phyloP scores from a whole-genome alignment of 106 monocot species.

The Apostasia ramifera region DNA sequence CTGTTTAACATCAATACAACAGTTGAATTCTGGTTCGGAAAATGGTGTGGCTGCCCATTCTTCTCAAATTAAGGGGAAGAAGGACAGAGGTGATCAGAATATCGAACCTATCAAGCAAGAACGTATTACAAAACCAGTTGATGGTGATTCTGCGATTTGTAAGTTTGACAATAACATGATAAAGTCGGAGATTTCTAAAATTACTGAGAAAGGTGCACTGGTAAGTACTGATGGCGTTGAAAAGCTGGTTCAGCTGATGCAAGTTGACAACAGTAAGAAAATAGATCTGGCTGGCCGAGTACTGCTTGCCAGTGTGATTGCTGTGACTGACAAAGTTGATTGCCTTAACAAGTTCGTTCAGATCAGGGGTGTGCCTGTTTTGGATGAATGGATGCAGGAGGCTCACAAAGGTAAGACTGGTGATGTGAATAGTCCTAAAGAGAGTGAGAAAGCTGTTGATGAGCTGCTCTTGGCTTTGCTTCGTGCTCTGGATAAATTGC shows the following conservation, averaged over 20 bases:
- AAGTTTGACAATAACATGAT: constrained; percentile 41
- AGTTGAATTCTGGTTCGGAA: constrained; percentile 78
- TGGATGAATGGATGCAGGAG: constrained; percentile 92
- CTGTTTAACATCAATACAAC: constrained; percentile 54
- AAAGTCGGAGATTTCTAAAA: constrained; percentile 67
- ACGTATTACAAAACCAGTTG: constrained; percentile 37
- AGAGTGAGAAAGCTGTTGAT: constrained; percentile 66
- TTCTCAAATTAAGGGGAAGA: constrained; percentile 62
- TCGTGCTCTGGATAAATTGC: constrained; percentile 76
- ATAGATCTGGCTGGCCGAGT: constrained; percentile 62
- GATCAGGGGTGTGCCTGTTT: constrained; percentile 52
- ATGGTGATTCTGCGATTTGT: constrained; percentile 43
- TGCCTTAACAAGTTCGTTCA: constrained; percentile 78
- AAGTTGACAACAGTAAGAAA: constrained; percentile 70
- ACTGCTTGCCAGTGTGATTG: constrained; percentile 82
- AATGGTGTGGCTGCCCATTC: constrained; percentile 41
- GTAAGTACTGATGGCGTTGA: constrained; percentile 60
- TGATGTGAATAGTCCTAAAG: constrained; percentile 75
- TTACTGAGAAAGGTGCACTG: constrained; percentile 85
- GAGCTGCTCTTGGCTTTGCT: constrained; percentile 72
- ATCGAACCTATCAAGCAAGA: constrained; percentile 63
- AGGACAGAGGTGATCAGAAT: constrained; percentile 59
- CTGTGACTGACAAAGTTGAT: constrained; percentile 77
- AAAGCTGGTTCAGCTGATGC: constrained; percentile 77
- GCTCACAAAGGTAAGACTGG: constrained; percentile 71